These are phyloP conservation scores for Ceratobasidium sp. DNA, from an alignment of 1,284 basidiomycete genomes.

Conservation along the genomic window DNA sequence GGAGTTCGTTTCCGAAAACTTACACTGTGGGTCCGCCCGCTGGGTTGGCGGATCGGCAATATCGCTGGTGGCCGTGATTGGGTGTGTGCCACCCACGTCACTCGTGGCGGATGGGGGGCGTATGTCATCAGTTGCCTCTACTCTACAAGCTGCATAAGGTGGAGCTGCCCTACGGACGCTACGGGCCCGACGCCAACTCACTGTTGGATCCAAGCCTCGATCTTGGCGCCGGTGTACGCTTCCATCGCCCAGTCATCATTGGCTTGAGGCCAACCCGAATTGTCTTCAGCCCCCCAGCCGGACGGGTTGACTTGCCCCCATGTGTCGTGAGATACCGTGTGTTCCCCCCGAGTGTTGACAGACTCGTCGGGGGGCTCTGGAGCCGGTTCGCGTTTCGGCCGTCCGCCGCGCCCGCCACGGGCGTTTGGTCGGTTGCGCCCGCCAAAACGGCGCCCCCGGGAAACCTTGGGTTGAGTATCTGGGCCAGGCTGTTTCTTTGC, in stretches of 20 bases:
- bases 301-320: constrained; percentile 24
- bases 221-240: constrained; percentile 24
- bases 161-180: neutral
- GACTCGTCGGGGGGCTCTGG: neutral
- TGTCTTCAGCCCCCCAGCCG: constrained; percentile 18
- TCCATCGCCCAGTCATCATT: constrained; percentile 32
- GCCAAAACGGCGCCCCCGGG: constrained; percentile 22
- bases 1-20: neutral
- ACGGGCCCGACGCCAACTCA: neutral
- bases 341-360: neutral
- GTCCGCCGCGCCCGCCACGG: constrained; percentile 1
- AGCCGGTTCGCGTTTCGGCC: constrained; percentile 3
- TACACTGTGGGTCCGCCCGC: constrained; percentile 1
- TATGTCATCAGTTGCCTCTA: constrained; percentile 17
- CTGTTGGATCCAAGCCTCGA: constrained; percentile 25
- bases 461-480: constrained; percentile 8
- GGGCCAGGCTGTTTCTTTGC: constrained; percentile 7
- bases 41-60: neutral
- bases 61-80: neutral
- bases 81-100: neutral
- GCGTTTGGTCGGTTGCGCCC: constrained; percentile 11
- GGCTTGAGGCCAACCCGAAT: constrained; percentile 2
- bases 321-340: neutral
- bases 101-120: constrained; percentile 32
- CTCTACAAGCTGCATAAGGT: constrained; percentile 21